phyloP scores from a whole-genome alignment of 1,139 yeast species.

The Pneumocystis jirovecii region DNA sequence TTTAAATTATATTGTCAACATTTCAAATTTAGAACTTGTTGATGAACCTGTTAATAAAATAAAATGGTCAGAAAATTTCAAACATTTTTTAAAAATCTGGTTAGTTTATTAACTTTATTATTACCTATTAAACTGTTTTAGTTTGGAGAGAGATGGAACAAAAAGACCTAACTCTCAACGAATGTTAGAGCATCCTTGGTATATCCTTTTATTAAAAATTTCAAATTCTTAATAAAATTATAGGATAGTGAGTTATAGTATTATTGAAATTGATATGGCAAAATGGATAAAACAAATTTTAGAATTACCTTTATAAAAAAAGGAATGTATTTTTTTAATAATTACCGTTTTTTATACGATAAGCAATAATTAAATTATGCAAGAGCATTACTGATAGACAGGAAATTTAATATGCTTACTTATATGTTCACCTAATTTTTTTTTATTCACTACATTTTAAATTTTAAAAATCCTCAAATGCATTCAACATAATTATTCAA shows the following conservation, averaged over 20 bases:
- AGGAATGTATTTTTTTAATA: not conserved
- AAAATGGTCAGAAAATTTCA: conserved; percentile 67
- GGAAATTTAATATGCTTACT: not conserved
- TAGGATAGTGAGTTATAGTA: conserved; percentile 36
- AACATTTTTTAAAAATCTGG: conserved; percentile 68
- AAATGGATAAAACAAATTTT: conserved; percentile 70
- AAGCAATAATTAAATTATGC: not conserved
- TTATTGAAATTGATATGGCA: conserved; percentile 64
- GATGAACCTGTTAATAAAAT: conserved; percentile 70
- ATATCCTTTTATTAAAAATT: not conserved
- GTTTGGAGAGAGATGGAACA: conserved; percentile 56
- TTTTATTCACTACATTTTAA: not conserved
- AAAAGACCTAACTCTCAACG: conserved; percentile 86
- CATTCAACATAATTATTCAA: not conserved
- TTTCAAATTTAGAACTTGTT: conserved; percentile 54
- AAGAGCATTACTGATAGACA: not conserved
- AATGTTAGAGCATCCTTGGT: conserved; percentile 85
- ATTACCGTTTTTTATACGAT: too few relatives aligned
- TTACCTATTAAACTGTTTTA: not conserved
- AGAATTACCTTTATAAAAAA: conserved; percentile 24
- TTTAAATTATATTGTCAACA: conserved; percentile 62
- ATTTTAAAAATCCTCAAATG: not conserved
- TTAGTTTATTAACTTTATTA: not conserved
- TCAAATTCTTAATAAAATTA: not conserved
- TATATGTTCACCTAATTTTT: not conserved